A percentile compares a stretch with the other conserved stretches of the same genome.
Evolutionary conservation across 1,139 yeast species (phyloP).

Genomic region (Hansenula sp.): DNA sequence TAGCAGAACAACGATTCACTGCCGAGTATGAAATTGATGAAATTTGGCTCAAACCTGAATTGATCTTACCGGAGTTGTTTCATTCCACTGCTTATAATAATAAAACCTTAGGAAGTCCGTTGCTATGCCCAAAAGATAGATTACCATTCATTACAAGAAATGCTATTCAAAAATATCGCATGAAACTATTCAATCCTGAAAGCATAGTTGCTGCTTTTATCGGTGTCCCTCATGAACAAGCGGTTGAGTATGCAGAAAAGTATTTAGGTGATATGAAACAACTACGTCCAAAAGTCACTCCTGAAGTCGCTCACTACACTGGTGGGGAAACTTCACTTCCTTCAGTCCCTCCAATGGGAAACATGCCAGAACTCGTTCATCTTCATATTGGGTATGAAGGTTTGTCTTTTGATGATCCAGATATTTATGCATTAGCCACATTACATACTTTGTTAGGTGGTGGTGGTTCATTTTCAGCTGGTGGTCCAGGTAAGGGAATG

Average conservation of each 20-base stretch:
- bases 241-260: constrained; percentile 58
- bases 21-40: constrained; percentile 82
- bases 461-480: constrained; percentile 96
- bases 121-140: constrained; percentile 74
- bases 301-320: constrained; percentile 54
- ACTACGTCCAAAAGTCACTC: constrained; percentile 27
- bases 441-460: constrained; percentile 94
- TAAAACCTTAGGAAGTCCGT: constrained; percentile 80
- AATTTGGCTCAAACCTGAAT: constrained; percentile 79
- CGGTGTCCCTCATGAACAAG: constrained; percentile 72
- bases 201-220: constrained; percentile 83
- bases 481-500: constrained; percentile 99
- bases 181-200: constrained; percentile 71
- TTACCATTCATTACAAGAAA: constrained; percentile 50
- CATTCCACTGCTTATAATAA: constrained; percentile 76
- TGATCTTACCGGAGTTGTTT: constrained; percentile 79
- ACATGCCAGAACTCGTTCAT: constrained; percentile 79
- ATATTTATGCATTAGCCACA: constrained; percentile 86
- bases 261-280: constrained; percentile 61
- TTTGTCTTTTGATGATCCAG: constrained; percentile 76
- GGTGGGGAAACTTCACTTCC: constrained; percentile 80
- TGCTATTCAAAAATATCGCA: constrained; percentile 59
- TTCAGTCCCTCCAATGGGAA: constrained; percentile 64
- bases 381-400: constrained; percentile 90
- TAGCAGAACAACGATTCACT: constrained; percentile 67